Evolutionary conservation across 2,329 filamentous ascomycete species (phyloP).

Genomic region (Xylaria hypoxylon): DNA sequence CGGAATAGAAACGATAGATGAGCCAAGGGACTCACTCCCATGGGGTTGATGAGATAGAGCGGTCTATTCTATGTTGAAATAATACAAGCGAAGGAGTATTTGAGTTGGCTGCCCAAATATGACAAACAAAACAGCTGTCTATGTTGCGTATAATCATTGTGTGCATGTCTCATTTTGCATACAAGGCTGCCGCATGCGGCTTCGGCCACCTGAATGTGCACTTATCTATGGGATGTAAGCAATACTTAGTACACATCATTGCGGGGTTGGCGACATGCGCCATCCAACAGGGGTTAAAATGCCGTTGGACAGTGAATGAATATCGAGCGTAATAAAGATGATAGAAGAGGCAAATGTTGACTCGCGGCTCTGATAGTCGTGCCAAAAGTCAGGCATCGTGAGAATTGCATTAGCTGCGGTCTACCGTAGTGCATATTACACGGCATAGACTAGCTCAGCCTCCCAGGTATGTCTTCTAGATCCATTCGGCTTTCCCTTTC

Average conservation of each 20-base stretch:
- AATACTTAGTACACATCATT: not conserved
- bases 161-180: not conserved
- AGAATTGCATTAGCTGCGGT: not conserved
- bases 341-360: not conserved
- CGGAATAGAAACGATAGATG: conserved; percentile 31
- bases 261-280: conserved; percentile 3
- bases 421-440: not conserved
- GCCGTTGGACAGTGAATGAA: not conserved
- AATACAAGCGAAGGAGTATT: not conserved
- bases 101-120: not conserved
- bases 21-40: not conserved
- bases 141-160: not conserved
- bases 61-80: conserved; percentile 1
- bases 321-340: not conserved
- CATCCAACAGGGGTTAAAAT: not conserved
- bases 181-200: not conserved
- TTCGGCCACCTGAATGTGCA: not conserved
- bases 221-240: too few species aligned
- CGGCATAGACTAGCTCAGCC: conserved; percentile 4
- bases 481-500: too few species aligned
- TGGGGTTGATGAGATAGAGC: not conserved
- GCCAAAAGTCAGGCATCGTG: not conserved
- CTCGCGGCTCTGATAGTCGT: not conserved
- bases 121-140: not conserved
- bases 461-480: too few species aligned